These are phyloP conservation scores for Ogataea siamensis DNA, from an alignment of 805 yeast genomes.

Conservation along the genomic window DNA sequence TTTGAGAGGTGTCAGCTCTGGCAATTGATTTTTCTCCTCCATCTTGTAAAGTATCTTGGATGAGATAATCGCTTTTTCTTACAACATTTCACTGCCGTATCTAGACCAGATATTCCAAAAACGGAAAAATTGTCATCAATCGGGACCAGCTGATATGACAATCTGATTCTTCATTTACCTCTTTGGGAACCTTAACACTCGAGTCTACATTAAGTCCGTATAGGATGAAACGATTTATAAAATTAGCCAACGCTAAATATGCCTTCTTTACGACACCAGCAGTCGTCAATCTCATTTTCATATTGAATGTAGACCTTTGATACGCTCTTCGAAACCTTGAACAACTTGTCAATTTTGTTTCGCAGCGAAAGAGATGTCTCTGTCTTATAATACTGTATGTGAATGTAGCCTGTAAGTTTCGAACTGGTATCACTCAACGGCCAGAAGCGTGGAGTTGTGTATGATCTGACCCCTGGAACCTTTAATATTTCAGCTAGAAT, in stretches of 20 bases:
- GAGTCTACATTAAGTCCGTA: too few species aligned
- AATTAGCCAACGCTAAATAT: slow-evolving; percentile 25
- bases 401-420: slow-evolving; percentile 71
- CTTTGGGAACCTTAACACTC: too few species aligned
- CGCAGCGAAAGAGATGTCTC: slow-evolving; percentile 31
- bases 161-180: too few species aligned
- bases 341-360: slow-evolving; percentile 29
- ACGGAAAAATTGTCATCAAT: too few species aligned
- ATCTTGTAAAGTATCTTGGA: too few species aligned
- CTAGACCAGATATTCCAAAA: background rate
- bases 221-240: too few species aligned
- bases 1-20: too few species aligned
- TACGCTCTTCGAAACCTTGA: slow-evolving; percentile 22
- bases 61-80: too few species aligned
- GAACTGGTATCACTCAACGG: slow-evolving; percentile 43
- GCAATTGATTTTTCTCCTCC: too few species aligned
- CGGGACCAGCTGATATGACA: background rate
- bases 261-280: slow-evolving; percentile 37
- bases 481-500: slow-evolving; percentile 65
- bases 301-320: slow-evolving; percentile 32
- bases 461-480: slow-evolving; percentile 78
- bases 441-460: slow-evolving; percentile 93
- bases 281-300: slow-evolving; percentile 39
- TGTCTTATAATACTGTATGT: slow-evolving; percentile 60
- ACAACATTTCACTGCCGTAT: background rate